These are phyloP conservation scores for Syzygium oleosum DNA, from an alignment of 345 rosid species.

Conservation along the genomic window DNA sequence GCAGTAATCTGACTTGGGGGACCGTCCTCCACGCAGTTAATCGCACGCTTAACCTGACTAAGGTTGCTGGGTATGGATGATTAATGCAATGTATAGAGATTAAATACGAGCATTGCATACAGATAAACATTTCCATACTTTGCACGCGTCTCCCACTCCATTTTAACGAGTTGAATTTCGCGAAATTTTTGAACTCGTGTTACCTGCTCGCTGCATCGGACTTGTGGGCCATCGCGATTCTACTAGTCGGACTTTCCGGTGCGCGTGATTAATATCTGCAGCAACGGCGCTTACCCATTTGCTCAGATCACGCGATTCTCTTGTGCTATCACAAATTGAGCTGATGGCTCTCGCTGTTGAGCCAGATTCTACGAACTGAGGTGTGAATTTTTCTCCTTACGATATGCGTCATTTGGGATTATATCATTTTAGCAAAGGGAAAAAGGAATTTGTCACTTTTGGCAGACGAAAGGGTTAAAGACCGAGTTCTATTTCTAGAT, in stretches of 20 bases:
- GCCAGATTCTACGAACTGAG: not conserved
- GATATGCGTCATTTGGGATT: not conserved
- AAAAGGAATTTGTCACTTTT: not conserved
- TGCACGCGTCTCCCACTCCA: not conserved
- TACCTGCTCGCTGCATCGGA: no score
- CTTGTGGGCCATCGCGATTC: no score
- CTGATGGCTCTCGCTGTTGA: not conserved
- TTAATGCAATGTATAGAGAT: not conserved
- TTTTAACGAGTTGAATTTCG: no score
- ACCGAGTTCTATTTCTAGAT: not conserved
- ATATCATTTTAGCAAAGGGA: not conserved
- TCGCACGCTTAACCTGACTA: not conserved
- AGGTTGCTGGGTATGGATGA: not conserved
- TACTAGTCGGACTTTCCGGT: no score
- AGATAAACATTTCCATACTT: not conserved
- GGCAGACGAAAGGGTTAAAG: not conserved
- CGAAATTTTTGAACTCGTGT: no score
- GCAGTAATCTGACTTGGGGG: not conserved
- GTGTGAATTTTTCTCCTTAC: not conserved
- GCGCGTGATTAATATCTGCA: no score
- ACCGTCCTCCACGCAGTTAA: not conserved
- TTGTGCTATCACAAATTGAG: not conserved
- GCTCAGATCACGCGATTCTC: not conserved
- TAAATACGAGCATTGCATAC: not conserved
- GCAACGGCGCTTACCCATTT: not conserved